Evolutionary conservation across 164 flowering plant species (phyloP), one percentile per base, ranked within the genome.

Genomic region (Piper betle): DNA sequence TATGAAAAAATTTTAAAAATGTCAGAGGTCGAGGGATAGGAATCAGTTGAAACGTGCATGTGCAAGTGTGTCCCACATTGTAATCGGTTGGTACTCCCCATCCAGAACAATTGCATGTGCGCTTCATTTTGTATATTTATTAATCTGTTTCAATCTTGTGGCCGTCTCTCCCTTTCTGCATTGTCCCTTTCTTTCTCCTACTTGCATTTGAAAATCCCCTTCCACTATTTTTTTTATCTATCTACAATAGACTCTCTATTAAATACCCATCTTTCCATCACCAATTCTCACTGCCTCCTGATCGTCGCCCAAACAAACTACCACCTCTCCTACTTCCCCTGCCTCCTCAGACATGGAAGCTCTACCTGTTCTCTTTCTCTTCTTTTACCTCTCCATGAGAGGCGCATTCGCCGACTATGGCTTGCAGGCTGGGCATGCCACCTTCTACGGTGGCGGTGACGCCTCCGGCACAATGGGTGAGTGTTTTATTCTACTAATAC

Each of bases 41-140:
- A n/a, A n/a, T n/a, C n/a, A n/a, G n/a, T n/a, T n/a, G n/a, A n/a
- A n/a, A n/a, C n/a, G n/a, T 56, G 82, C 83, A 82, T 80, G 86
- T 80, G 80, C 67, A 25, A 38, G 50, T 66, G 79, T 78, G 72
- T 60, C 71, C 74, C 55, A 33, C 6, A 6, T 60, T 37, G 40
- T 13, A 19, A 67, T 71, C 78, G 63, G 77, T 80, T 78, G 77
- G 79, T 65, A 37, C 46, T 12, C n/a, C 60, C 62, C 33, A 67
- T 53, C 46, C 39, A 55, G 58, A 75, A 80, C 83, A 80, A 63
- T 62, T 62, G 73, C 83, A 82, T 82, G 86, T 82, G 85, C 80
- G 19, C 64, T 67, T 66, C 13, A 40, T 18, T 64, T 43, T 56
- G 15, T 18, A 20, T 57, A 60, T 58, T 55, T 15, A 60, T 70